Percentiles rank a stretch among this genome's conserved stretches.
phyloP scores from a whole-genome alignment of 768 basidiomycete genomes.

The Lentinula sp. region DNA sequence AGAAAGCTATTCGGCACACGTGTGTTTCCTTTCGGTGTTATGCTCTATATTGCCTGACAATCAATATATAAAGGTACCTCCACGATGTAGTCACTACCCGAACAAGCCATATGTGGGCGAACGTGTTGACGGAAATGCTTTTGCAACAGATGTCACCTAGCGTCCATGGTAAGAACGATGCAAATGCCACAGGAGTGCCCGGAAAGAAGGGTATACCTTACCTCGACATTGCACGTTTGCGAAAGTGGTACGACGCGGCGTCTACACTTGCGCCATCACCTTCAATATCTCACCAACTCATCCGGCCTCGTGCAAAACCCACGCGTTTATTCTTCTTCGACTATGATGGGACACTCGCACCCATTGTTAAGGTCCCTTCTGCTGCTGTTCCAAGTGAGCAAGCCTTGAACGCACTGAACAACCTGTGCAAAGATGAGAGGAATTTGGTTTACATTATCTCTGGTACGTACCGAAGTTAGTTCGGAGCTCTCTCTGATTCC shows the following conservation, averaged over 20 bases:
- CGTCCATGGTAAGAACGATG: background rate
- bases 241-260: constrained; percentile 1
- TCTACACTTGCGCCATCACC: background rate
- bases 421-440: constrained; percentile 70
- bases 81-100: constrained; percentile 87
- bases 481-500: background rate
- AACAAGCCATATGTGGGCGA: constrained; percentile 94
- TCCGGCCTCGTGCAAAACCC: background rate
- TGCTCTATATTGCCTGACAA: background rate
- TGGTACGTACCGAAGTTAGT: constrained; percentile 19
- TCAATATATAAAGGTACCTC: constrained; percentile 31
- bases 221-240: background rate
- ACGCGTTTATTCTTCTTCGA: constrained; percentile 93
- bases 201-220: constrained; percentile 83
- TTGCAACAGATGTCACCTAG: constrained; percentile 58
- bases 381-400: constrained; percentile 76
- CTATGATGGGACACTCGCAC: constrained; percentile 95
- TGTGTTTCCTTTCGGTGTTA: background rate
- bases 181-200: background rate
- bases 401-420: constrained; percentile 68
- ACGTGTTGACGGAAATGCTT: constrained; percentile 82
- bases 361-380: constrained; percentile 91
- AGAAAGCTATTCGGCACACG: constrained; percentile 70
- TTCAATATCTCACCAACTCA: background rate
- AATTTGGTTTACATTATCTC: constrained; percentile 98